Conservation (phyloP, 345 rosid species). For the Eucalyptus tenuipes region DNA sequence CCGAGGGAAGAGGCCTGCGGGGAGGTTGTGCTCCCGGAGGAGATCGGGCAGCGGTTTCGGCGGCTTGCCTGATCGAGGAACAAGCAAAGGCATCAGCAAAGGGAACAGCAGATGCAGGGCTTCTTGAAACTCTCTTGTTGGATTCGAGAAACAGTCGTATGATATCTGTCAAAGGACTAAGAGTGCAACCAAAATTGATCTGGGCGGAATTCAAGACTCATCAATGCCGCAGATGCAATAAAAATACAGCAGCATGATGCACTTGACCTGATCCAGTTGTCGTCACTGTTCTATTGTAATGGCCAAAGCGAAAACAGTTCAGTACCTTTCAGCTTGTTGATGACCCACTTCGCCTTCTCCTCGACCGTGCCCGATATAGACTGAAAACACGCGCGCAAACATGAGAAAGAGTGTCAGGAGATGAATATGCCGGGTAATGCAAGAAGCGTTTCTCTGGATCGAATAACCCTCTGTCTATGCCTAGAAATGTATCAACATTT, state of each 20-base stretch:
- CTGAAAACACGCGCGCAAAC: neutral
- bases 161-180: neutral
- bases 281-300: neutral
- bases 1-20: slow-evolving; percentile 16
- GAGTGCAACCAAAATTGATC: neutral
- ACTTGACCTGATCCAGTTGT: neutral
- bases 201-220: neutral
- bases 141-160: neutral
- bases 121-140: neutral
- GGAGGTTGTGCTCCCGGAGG: slow-evolving; percentile 18
- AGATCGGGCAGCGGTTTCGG: slow-evolving; percentile 16
- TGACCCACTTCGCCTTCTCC: slow-evolving; percentile 18
- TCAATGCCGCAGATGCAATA: neutral
- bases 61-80: slow-evolving; percentile 4
- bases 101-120: neutral
- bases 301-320: neutral
- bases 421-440: neutral
- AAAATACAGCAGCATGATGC: neutral
- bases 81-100: neutral
- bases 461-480: neutral
- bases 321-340: slow-evolving; percentile 23
- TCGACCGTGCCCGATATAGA: slow-evolving; percentile 9
- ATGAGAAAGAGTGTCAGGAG: neutral
- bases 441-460: neutral
- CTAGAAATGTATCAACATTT: neutral